Base-by-base conservation (phyloP, 768 basidiomycete species). In the Roridomyces roridus region DNA sequence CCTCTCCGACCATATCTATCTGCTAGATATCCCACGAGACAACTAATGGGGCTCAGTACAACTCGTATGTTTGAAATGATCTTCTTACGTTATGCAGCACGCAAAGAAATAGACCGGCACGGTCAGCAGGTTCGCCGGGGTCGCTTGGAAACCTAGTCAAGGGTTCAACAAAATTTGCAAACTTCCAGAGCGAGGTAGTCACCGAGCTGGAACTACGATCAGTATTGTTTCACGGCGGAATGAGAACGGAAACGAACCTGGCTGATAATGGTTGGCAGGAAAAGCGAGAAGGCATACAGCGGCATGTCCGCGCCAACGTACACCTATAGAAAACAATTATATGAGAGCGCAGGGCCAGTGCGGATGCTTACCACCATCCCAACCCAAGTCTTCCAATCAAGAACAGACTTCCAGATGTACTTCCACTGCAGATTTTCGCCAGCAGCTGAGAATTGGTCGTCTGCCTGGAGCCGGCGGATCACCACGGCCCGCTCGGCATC, bases 51-150 rank as follows among this genome's bases (percentile, higher is more conserved):
- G 24, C 7, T 7, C 15, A 14, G 21, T 25, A 44, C 14, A 34
- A 39, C 20, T 42, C 21, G 29, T 42, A 24, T 18, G 11, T 7
- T 8, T 9, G n/a, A 25, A 40, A 9, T 14, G 21, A 5, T 25
- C 10, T 7, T 24, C 48, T 65, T 85, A n/a, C n/a, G n/a, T n/a
- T n/a, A n/a, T n/a, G n/a, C n/a, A n/a, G n/a, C n/a, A n/a, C 18
- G 86, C 84, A 82, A 87, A 89, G 6, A 79, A 82, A 65, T 92
- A 92, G 25, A 91, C 87, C 2, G 91, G 90, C 4, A 92, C 89
- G 0, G 88, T 88, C 15, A 93, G 75, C 11, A 92, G 68, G 65
- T 92, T 92, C 2, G 90, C 88, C 23, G 76, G 70, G 1, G 87
- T 91, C 11, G 88, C 84, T 35, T 72, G 69, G 72, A 80, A 89